A percentile compares a stretch with the other conserved stretches of the same genome.
These are phyloP conservation scores for Recurvomyces mirabilis DNA, from an alignment of 495 filamentous ascomycete genomes.

Conservation along the genomic window DNA sequence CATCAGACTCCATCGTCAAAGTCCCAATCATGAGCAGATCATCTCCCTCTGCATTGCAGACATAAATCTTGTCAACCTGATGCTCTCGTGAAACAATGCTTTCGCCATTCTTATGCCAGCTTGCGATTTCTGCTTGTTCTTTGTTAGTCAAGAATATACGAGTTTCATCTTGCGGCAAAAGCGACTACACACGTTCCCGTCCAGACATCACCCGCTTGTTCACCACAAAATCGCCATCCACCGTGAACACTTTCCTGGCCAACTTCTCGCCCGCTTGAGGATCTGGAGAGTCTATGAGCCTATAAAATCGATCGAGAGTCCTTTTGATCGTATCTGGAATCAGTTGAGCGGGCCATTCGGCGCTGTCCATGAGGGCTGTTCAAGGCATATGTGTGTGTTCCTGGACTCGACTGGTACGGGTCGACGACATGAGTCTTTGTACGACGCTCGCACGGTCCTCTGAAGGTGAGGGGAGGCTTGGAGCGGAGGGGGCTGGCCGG, in stretches of 20 bases:
- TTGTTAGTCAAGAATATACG: background rate
- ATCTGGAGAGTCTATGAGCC: background rate
- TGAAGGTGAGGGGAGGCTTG: too few species aligned
- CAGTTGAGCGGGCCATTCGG: slow-evolving; percentile 7
- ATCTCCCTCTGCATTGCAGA: slow-evolving; percentile 4
- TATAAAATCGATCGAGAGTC: slow-evolving; percentile 2
- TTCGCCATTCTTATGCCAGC: background rate
- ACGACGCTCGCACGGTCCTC: too few species aligned
- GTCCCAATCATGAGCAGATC: slow-evolving; percentile 10
- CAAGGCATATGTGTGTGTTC: background rate
- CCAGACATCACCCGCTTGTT: slow-evolving; percentile 5
- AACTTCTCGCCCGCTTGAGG: background rate
- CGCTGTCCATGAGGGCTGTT: slow-evolving; percentile 4
- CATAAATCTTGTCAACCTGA: slow-evolving; percentile 2
- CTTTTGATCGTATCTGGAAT: slow-evolving; percentile 4
- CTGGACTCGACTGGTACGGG: too few species aligned
- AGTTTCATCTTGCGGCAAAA: too few species aligned
- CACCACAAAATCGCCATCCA: slow-evolving; percentile 2
- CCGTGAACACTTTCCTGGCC: background rate
- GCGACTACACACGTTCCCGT: background rate
- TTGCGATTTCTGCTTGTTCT: slow-evolving; percentile 1
- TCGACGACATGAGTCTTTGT: too few species aligned
- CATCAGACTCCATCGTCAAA: background rate
- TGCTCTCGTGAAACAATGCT: slow-evolving; percentile 2
- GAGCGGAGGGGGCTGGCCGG: too few species aligned